Evolutionary conservation across 495 filamentous ascomycete genomes (phyloP).

Genomic region (Alectoria sarmentosa): DNA sequence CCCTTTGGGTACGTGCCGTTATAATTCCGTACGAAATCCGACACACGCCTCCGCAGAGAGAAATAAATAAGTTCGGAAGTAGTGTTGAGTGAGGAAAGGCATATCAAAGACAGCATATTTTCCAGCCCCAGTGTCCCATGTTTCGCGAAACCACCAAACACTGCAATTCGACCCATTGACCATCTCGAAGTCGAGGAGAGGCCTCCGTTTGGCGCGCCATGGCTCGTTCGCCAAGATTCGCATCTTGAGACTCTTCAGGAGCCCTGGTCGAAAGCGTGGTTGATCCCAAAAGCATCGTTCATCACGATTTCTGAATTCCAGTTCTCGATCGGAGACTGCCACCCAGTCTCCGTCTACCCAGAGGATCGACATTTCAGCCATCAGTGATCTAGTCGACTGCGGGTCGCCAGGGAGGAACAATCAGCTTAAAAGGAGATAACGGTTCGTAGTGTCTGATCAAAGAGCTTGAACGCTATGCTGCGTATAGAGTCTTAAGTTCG

Average conservation of each 20-base stretch:
- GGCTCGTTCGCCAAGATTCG: not conserved
- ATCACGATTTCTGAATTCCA: not conserved
- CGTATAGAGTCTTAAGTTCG: too few relatives aligned
- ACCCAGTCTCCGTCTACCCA: not conserved
- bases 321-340: not conserved
- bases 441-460: too few relatives aligned
- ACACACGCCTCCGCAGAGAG: not conserved
- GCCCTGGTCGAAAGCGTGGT: not conserved
- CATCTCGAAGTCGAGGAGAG: not conserved
- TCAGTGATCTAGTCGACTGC: too few relatives aligned
- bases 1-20: too few relatives aligned
- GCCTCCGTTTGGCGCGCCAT: not conserved
- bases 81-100: not conserved
- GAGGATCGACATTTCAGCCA: not conserved
- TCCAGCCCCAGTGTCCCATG: too few relatives aligned
- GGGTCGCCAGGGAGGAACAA: too few relatives aligned
- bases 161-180: not conserved
- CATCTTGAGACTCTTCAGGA: too few relatives aligned
- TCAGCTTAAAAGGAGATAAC: too few relatives aligned
- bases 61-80: not conserved
- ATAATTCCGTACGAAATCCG: too few relatives aligned
- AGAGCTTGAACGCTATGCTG: too few relatives aligned
- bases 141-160: not conserved
- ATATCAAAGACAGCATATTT: not conserved
- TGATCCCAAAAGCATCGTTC: not conserved